These are phyloP conservation scores for Neopestalotiopsis rosae DNA, from an alignment of 2,329 filamentous ascomycete species.

Conservation along the genomic window DNA sequence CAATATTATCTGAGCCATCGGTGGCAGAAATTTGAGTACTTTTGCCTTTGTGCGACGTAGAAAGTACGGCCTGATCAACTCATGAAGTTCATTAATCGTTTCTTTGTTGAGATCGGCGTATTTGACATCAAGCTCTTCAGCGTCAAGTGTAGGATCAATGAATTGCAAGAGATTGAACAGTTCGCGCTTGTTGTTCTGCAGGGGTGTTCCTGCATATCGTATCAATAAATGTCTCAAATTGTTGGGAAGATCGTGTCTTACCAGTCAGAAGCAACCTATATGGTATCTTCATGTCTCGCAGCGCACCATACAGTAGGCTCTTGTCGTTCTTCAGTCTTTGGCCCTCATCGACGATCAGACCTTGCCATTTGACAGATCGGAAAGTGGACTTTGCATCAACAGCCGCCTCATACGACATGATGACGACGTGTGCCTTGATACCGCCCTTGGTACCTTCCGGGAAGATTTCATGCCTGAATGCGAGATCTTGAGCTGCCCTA, in stretches of 20 bases:
- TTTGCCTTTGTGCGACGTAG: conserved; percentile 83
- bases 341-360: conserved; percentile 91
- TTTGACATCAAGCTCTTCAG: conserved; percentile 74
- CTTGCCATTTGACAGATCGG: conserved; percentile 78
- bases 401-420: conserved; percentile 93
- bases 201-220: conserved; percentile 64
- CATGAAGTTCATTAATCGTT: conserved; percentile 81
- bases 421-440: conserved; percentile 86
- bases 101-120: conserved; percentile 82
- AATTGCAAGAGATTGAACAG: conserved; percentile 98
- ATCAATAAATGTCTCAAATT: not conserved
- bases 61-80: conserved; percentile 77
- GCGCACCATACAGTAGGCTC: conserved; percentile 77
- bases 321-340: conserved; percentile 94
- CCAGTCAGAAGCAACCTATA: conserved; percentile 83
- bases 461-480: conserved; percentile 86
- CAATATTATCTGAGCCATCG: conserved; percentile 93
- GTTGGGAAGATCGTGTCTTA: conserved; percentile 19
- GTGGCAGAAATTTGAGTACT: conserved; percentile 88
- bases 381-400: conserved; percentile 76
- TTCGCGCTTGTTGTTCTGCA: conserved; percentile 95
- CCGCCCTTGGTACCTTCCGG: conserved; percentile 67
- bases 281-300: conserved; percentile 75
- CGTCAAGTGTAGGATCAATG: conserved; percentile 74
- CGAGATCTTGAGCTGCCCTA: conserved; percentile 73